Conservation (phyloP, 345 rosid species). For the Brassica incana region DNA sequence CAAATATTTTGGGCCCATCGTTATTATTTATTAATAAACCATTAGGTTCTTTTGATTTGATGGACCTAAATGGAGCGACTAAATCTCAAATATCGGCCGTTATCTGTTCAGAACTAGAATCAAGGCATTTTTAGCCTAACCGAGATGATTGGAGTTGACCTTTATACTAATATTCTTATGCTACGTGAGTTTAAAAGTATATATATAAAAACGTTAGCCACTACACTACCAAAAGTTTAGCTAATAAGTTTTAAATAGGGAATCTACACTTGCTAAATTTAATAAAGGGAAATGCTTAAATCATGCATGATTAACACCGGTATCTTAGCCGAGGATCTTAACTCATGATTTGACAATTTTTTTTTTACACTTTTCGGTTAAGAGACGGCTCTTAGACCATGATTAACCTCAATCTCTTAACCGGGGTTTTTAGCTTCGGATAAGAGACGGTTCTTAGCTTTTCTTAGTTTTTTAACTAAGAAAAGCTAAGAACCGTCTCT, state of each 20-base stretch:
- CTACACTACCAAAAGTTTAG: background rate
- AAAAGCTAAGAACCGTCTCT: too few relatives aligned
- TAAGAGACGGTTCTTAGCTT: too few relatives aligned
- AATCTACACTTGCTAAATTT: background rate
- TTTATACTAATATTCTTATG: background rate
- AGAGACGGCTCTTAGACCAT: too few relatives aligned
- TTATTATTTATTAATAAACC: background rate
- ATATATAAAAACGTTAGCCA: background rate
- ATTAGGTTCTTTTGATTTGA: background rate
- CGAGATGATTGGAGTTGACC: constrained; percentile 19
- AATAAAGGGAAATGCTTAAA: constrained; percentile 14
- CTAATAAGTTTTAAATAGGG: background rate
- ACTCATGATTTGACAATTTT: too few relatives aligned
- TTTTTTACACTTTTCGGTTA: too few relatives aligned
- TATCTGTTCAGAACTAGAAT: background rate
- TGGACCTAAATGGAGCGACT: background rate
- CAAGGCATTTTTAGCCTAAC: background rate
- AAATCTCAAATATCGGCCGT: background rate
- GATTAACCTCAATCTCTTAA: too few relatives aligned
- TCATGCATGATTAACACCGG: too few relatives aligned
- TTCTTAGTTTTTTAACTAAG: too few relatives aligned
- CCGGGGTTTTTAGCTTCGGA: too few relatives aligned
- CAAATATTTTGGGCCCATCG: background rate
- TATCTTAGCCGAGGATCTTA: too few relatives aligned
- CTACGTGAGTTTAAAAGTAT: background rate